Percentiles rank a stretch among this genome's conserved stretches.
Evolutionary conservation across 257 asterid species (phyloP).

Genomic region (Solanum okadae): DNA sequence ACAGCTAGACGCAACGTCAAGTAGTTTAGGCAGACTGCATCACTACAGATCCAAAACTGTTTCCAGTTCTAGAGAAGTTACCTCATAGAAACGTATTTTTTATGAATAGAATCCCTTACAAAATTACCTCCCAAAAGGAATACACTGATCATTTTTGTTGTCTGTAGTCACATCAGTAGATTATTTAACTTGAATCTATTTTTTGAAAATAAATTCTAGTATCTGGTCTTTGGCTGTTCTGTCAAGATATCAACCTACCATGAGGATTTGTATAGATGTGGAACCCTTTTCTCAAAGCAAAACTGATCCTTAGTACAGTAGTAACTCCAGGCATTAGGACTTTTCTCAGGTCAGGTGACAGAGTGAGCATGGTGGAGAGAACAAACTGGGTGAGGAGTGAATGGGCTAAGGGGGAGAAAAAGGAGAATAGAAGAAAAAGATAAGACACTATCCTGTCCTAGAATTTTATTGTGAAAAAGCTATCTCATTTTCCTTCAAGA

Average conservation of each 20-base stretch:
- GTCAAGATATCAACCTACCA: not conserved
- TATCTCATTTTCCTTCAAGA: not conserved
- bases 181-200: not conserved
- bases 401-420: not conserved
- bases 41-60: not conserved
- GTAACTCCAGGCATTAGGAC: not conserved
- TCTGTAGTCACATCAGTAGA: not conserved
- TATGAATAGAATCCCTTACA: not conserved
- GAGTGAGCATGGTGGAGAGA: not conserved
- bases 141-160: not conserved
- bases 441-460: not conserved
- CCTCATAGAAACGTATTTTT: not conserved
- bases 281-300: not conserved
- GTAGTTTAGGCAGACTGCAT: not conserved
- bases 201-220: not conserved
- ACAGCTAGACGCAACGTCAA: not conserved
- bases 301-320: not conserved
- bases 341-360: not conserved
- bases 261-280: not conserved
- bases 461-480: not conserved
- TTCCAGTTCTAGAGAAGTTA: not conserved
- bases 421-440: not conserved
- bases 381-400: not conserved
- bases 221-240: not conserved
- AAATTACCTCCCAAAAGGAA: not conserved